phyloP scores from a whole-genome alignment of 2,329 filamentous ascomycete species.

The Fusarium newnesense region DNA sequence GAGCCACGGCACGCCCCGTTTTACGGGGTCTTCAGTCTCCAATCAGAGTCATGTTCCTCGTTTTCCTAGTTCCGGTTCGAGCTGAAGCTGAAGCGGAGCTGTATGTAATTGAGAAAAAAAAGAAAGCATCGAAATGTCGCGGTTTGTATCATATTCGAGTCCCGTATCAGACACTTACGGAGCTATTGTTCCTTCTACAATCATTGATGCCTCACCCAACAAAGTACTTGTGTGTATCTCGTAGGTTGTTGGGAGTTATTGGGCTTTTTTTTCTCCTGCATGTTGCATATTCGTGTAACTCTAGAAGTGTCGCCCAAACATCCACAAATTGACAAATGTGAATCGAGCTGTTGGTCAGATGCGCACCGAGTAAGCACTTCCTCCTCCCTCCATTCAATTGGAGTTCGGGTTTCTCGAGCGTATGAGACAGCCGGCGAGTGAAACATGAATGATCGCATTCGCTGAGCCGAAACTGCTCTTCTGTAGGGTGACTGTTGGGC shows the following conservation, averaged over 20 bases:
- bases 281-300: not conserved
- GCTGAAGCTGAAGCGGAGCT: constrained; percentile 4
- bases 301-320: not conserved
- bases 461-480: not conserved
- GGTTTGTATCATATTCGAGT: not conserved
- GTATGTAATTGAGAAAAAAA: not conserved
- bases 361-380: not conserved
- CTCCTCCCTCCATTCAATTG: constrained; percentile 6
- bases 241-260: not conserved
- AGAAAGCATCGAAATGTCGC: not conserved
- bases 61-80: not conserved
- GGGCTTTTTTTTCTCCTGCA: not conserved
- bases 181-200: not conserved
- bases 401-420: not conserved
- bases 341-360: not conserved
- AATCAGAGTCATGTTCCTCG: constrained; percentile 30
- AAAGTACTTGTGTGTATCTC: not conserved
- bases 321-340: not conserved
- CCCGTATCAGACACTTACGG: not conserved
- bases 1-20: constrained; percentile 42
- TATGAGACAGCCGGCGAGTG: constrained; percentile 6
- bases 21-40: constrained; percentile 3
- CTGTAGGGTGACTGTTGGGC: constrained; percentile 17
- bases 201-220: not conserved
- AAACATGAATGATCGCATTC: not conserved